Base-by-base conservation (phyloP, 164 flowering plant genomes). In the Santalum album region DNA sequence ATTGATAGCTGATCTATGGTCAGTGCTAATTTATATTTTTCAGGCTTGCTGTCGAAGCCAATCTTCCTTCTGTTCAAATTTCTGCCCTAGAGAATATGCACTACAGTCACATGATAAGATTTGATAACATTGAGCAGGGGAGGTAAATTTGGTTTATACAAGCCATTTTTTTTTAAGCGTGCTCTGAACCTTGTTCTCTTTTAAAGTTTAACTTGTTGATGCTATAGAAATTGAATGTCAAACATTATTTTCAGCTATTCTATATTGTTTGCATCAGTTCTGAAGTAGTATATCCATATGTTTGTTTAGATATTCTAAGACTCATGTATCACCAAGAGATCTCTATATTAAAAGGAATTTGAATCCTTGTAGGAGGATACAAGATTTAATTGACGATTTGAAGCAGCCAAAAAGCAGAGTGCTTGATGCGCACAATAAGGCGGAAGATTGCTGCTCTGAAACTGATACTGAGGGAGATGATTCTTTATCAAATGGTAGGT, bases 51-150 rank as follows among this genome's bases (percentile, higher is more conserved):
- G 70, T 63, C 54, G 65, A 83, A 70, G 90, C 88, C 43, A 80
- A 81, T 5, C 61, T 80, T 53, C 72, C 70, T 49, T 64, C 80
- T 48, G 64, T 72, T 32, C 83, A 94, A 78, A 70, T 94, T 65
- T 69, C 82, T 56, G 97, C 99, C 19, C 72, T 94, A 23, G 97
- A 94, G 53, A 90, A 90, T 67, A 94, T 94, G 86, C 97, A 94
- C 58, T 94, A 94, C 29, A 83, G 86, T 73, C 72, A 94, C 52
- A 87, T 87, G 96, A 87, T 94, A 64, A 75, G 99, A 75, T 83
- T 90, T 78, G 90, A 85, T 63, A 75, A 94, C 61, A 53, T 68
- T 71, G 96, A 87, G 54, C 83, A 90, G 72, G 95, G 95, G 54
- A 86, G 85, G 99, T 89, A 76, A 64, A 21, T 52, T 46, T 47